Base-by-base conservation (phyloP, 2,329 filamentous ascomycete genomes). In the Plenodomus biglobosus region DNA sequence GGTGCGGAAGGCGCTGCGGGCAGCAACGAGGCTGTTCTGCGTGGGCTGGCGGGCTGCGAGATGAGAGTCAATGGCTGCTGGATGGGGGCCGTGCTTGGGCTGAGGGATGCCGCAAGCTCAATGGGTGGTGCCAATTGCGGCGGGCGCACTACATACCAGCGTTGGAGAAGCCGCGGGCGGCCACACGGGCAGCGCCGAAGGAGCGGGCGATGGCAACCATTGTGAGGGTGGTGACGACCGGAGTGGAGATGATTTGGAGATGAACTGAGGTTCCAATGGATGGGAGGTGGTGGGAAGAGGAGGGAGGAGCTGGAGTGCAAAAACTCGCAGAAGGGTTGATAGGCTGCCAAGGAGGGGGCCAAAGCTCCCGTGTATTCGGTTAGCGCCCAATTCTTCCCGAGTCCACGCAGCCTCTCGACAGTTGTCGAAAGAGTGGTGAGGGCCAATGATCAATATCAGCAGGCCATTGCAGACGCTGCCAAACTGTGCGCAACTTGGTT, bases 151-250 rank as follows among this genome's bases (percentile, higher is more conserved):
- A 68, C 68, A 63, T 68, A 66, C 64, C 64, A 65, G 67, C 66
- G 59, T 66, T 64, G 66, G 68, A 65, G 65, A 69, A 60, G 58
- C 67, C 68, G 66, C 68, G 69, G 65, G 65, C 64, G 66, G 67
- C 69, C 65, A 71, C 63, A 56, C 69, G 68, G 67, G 69, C 69
- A 58, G 68, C 68, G 65, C 68, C 68, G 62, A 69, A 68, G 53
- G 68, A 70, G 53, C 68, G 65, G 53, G 69, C 69, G 53, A 72
- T 70, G 61, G 68, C 68, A 70, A 71, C 68, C 68, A 71, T 71
- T 59, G 61, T 71, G 67, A 62, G 53, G 62, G 62, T 65, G 59
- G 60, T 59, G 61, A 58, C 59, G 55, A 53, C 57, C 61, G 55
- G 65, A 68, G 67, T 64, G 66, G 66, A 71, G 68, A 71, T 70